Evolutionary conservation across 768 basidiomycete species (phyloP), one percentile per base, ranked within the genome.

Genomic region (Gelatoporia subvermispora): DNA sequence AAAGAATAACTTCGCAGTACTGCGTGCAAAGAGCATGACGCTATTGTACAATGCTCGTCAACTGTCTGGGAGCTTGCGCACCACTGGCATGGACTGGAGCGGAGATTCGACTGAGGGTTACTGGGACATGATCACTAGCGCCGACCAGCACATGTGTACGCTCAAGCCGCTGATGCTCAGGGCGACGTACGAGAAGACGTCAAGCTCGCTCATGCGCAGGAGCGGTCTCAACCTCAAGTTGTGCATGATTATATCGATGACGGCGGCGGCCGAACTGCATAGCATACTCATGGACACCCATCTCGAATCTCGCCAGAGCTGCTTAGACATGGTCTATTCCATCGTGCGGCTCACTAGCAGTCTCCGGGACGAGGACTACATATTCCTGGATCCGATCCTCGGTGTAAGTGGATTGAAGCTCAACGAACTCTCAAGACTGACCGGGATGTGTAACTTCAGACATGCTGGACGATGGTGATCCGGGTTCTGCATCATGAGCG

Each of bases 331-430:
- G 17, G 59, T 57, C 20, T 47, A 55, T 41, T 58, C 58, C 45
- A 52, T 62, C 37, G 55, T 62, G 28, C 23, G 24, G 41, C 51
- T 60, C 36, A 59, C 59, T 13, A 56, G 52, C 43, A 48, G 51
- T 17, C 50, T 62, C 44, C 49, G 55, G 47, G 61, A 58, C 31
- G 56, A 58, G 20, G 60, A 60, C 39, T 59, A 56, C 41, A 50
- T 50, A 28, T 41, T 60, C 38, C 48, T 62, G 4, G 60, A 60
- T 23, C 62, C 58, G 16, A 43, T 60, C 8, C 46, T 61, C 8
- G 62, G 58, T 42, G 59, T 60, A 45, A 20, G 56, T 47, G 24
- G 24, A 3, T 24, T n/a, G n/a, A n/a, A n/a, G n/a, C n/a, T n/a
- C n/a, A n/a, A n/a, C n/a, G n/a, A n/a, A n/a, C n/a, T n/a, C n/a